Percentiles rank a stretch among this genome's conserved stretches.
Evolutionary conservation across 2,329 filamentous ascomycete species (phyloP).

Genomic region (Amauroascus niger): DNA sequence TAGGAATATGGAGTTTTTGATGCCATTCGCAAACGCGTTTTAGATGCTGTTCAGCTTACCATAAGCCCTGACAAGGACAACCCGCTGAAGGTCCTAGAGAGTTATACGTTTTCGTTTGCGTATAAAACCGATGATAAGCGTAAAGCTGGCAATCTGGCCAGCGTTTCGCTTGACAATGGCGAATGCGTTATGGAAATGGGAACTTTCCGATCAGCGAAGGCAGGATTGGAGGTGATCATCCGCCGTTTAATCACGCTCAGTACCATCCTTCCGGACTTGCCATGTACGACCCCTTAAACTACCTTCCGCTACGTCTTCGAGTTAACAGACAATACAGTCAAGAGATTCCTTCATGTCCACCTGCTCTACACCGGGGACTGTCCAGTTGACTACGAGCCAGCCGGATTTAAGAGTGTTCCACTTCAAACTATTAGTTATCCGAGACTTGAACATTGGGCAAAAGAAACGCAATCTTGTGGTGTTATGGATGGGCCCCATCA

Average conservation of each 20-base stretch:
- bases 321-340: slow-evolving; percentile 21
- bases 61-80: slow-evolving; percentile 34
- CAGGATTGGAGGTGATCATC: slow-evolving; percentile 37
- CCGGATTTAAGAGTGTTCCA: slow-evolving; percentile 30
- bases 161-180: slow-evolving; percentile 23
- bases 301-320: background rate
- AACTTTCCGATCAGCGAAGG: slow-evolving; percentile 33
- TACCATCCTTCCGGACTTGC: slow-evolving; percentile 34
- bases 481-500: slow-evolving; percentile 34
- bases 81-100: slow-evolving; percentile 38
- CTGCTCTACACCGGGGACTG: slow-evolving; percentile 39
- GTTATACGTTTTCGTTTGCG: slow-evolving; percentile 42
- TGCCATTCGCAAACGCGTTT: slow-evolving; percentile 34
- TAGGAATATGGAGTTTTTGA: slow-evolving; percentile 44
- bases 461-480: slow-evolving; percentile 26
- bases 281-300: slow-evolving; percentile 26
- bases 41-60: slow-evolving; percentile 40
- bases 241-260: slow-evolving; percentile 33
- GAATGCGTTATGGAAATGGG: slow-evolving; percentile 28
- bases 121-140: slow-evolving; percentile 29
- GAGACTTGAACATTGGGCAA: slow-evolving; percentile 31
- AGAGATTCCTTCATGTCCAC: slow-evolving; percentile 36
- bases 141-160: slow-evolving; percentile 25
- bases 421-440: slow-evolving; percentile 31
- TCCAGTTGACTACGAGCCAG: slow-evolving; percentile 32